phyloP scores from a whole-genome alignment of 768 basidiomycete genomes.

The Chalciporus pseudorubinellus region DNA sequence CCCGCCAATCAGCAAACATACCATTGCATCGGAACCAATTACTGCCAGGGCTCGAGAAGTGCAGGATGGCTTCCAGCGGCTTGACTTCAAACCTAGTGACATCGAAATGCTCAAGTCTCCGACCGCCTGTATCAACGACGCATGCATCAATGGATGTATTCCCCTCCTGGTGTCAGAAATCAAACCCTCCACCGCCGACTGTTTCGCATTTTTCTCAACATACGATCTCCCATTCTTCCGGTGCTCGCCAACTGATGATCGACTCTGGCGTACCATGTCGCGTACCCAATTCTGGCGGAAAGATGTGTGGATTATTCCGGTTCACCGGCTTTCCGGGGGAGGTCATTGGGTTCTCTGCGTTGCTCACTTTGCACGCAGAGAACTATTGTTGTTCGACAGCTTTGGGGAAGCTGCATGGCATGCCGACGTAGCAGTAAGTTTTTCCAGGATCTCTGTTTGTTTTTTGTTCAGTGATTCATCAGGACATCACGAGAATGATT shows the following conservation, averaged over 20 bases:
- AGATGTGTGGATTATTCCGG: conserved; percentile 22
- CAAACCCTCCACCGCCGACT: background rate
- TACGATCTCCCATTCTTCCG: too few relatives aligned
- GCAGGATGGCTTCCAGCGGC: background rate
- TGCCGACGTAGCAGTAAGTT: too few relatives aligned
- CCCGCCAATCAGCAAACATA: background rate
- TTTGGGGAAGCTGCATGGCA: background rate
- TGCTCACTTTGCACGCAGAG: too few relatives aligned
- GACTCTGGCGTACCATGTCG: background rate
- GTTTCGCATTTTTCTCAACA: background rate
- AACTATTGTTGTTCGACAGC: background rate
- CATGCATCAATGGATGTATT: conserved; percentile 17
- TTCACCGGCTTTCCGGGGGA: too few relatives aligned
- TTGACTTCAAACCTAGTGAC: conserved; percentile 6
- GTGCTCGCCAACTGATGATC: too few relatives aligned
- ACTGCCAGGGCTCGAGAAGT: background rate
- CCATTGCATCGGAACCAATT: too few relatives aligned
- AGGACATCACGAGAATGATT: too few relatives aligned
- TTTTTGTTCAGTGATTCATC: too few relatives aligned
- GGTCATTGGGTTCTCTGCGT: too few relatives aligned
- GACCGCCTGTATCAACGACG: conserved; percentile 8
- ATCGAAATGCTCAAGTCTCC: conserved; percentile 6
- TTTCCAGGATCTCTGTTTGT: too few relatives aligned
- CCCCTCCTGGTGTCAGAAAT: conserved; percentile 1
- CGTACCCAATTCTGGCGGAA: conserved; percentile 32